Evolutionary conservation across 805 yeast species (phyloP), one percentile per base, ranked within the genome.

Genomic region (Ogataea pignaliae): DNA sequence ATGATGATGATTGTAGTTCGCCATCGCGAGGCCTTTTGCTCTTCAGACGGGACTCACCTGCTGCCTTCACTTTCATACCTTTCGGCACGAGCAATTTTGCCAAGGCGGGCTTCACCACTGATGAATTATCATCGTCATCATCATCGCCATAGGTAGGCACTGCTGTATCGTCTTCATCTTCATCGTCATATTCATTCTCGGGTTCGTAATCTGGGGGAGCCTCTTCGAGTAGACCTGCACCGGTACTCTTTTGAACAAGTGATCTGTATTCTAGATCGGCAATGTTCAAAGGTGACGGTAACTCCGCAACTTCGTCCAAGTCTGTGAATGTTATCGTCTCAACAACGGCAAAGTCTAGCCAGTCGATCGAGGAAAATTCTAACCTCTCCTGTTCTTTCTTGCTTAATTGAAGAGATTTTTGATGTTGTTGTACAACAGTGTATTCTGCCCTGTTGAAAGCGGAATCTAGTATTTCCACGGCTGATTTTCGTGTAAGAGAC

Each of bases 301-400:
- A 64, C 40, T 79, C 83, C 4, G 78, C 72, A 10, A 73, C 76
- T 46, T 73, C 70, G 59, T 83, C 89, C 7, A 77, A 63, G 2
- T 78, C 80, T 13, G 78, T 77, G 51, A 88, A 83, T 39, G 73
- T 79, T 12, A 89, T 70, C 2, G 83, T 79, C 40, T 81, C 88
- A 8, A 87, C 83, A 14, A 87, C 70, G 2, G 73, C 70, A 57
- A 90, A 91, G 49, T 85, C 87, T 44, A 82, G 81, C 99, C 99
- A 91, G 64, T 90, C 89, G 17, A 88, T 81, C 10, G 85, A 76
- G 0, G 90, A 88, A 64, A 74, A 87, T 35, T 76, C 81, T 5
- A 79, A 51, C 45, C 72, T 72, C 34, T 76, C 72, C 37, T 60
- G 51, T 37, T 58, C 62, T 40, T 42, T 60, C 48, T 47, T 65